phyloP scores from a whole-genome alignment of 306 rosid genomes.

The Fagus crenata region DNA sequence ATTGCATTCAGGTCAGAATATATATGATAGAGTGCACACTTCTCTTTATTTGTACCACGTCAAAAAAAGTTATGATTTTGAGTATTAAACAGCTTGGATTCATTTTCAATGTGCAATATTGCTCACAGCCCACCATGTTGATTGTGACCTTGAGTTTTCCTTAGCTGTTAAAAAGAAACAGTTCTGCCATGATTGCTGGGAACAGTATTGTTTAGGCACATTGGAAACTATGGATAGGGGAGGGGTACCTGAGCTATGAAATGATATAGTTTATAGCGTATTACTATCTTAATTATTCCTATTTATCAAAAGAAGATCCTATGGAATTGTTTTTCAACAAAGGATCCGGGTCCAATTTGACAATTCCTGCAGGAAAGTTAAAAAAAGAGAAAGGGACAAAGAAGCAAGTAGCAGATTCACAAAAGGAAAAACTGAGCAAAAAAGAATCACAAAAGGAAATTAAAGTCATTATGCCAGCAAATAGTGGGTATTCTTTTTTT shows the following conservation, averaged over 20 bases:
- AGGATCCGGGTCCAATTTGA: too few relatives aligned
- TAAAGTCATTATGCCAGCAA: not conserved
- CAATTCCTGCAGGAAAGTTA: not conserved
- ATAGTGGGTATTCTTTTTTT: not conserved
- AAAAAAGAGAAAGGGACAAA: not conserved
- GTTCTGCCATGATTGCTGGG: not conserved
- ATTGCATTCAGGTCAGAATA: too few relatives aligned
- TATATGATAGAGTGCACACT: too few relatives aligned
- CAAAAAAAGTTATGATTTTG: not conserved
- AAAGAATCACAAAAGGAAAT: not conserved
- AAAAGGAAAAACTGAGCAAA: not conserved
- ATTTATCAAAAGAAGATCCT: constrained; percentile 6
- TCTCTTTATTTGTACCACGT: not conserved
- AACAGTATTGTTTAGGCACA: not conserved
- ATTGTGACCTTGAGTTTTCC: not conserved
- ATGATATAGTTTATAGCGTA: not conserved
- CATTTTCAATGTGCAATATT: too few relatives aligned
- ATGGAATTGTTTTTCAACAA: not conserved
- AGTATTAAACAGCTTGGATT: not conserved
- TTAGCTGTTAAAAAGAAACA: not conserved
- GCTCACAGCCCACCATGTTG: not conserved
- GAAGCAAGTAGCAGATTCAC: not conserved
- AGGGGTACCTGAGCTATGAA: not conserved
- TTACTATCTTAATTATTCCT: not conserved
- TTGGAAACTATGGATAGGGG: not conserved